Evolutionary conservation across 345 rosid genomes (phyloP), one percentile per base, ranked within the genome.

Genomic region (Rhizophora mangle): DNA sequence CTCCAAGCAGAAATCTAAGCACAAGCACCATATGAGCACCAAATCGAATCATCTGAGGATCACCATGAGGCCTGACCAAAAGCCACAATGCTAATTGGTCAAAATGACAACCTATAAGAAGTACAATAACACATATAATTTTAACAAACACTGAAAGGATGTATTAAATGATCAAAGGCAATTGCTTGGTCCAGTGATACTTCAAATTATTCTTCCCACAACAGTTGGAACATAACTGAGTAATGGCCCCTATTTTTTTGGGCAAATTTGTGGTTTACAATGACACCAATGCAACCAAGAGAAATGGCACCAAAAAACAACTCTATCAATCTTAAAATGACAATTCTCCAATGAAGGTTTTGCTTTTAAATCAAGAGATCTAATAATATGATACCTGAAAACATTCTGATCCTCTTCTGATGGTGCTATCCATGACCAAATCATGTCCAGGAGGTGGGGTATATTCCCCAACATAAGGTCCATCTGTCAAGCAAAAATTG

Each of bases 361-460:
- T 56, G 60, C 31, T 56, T 8, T 24, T 27, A 56, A 24, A n/a
- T 43, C n/a, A 64, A 64, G 15, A 49, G 37, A 64, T 7, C 20
- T 9, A 64, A 24, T 43, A 46, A 15, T 30, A 58, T 11, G 69
- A 74, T 78, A 87, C 99, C 99, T 92, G 82, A 89, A 88, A 64
- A 80, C 69, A 75, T 79, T 86, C 63, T 83, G 85, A 76, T 86
- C 91, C 78, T 95, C 97, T 80, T 87, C 99, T 74, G 88, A 81
- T 71, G 97, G 96, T 22, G 97, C 87, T 80, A 95, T 84, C 99
- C 99, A 95, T 60, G 85, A 92, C 99, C 99, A 95, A 72, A 95
- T 82, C 82, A 85, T 78, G 82, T 95, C 96, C 79, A 95, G 85
- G 70, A 95, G 88, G 77, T 84, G 87, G 30, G 97, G 89, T 72